A percentile compares a stretch with the other conserved stretches of the same genome.
These are phyloP conservation scores for Solanum pimpinellifolium DNA, from an alignment of 257 asterid genomes.

Conservation along the genomic window DNA sequence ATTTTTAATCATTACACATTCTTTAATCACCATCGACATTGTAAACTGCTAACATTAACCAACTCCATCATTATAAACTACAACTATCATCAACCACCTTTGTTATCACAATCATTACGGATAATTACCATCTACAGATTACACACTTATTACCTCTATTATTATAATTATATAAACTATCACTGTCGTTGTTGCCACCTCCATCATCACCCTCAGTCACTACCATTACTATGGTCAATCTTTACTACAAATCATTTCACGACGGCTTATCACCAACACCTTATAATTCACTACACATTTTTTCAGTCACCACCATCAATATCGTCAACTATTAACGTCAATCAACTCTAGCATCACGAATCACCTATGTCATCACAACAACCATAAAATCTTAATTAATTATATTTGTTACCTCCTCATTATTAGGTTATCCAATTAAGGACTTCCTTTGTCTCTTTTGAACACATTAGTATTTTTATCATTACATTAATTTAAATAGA, in stretches of 20 bases:
- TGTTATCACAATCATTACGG: neutral
- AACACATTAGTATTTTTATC: neutral
- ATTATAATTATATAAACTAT: no score
- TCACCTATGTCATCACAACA: no score
- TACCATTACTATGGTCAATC: no score
- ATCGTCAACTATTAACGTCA: neutral
- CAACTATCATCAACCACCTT: neutral
- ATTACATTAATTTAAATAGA: neutral
- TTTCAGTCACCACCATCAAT: no score
- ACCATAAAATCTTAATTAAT: neutral
- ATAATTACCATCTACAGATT: neutral
- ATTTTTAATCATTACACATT: accelerated
- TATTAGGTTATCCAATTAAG: neutral
- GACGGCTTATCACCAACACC: neutral
- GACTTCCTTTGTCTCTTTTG: neutral
- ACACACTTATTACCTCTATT: no score
- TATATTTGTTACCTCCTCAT: neutral
- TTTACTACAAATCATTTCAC: no score
- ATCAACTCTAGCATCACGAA: neutral
- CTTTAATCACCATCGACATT: neutral
- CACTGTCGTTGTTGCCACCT: accelerated
- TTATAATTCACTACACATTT: no score
- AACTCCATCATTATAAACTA: neutral
- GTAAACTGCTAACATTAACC: neutral
- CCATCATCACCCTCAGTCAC: accelerated